phyloP scores from a whole-genome alignment of 2,329 filamentous ascomycete species.

The Dactylellina cionopaga region DNA sequence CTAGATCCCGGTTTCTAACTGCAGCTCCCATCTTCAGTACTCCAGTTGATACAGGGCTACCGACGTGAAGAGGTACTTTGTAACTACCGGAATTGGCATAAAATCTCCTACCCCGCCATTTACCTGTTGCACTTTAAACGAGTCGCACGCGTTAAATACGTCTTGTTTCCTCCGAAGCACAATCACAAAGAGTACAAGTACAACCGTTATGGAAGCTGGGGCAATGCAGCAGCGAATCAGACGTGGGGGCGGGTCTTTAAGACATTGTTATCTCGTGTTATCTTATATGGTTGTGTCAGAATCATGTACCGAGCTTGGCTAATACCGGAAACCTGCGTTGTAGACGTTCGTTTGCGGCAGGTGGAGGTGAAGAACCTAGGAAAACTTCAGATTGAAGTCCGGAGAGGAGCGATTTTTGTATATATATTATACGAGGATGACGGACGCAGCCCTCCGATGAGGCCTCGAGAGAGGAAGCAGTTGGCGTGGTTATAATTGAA shows the following conservation, averaged over 20 bases:
- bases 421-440: background rate
- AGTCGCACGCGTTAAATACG: background rate
- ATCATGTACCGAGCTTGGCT: conserved; percentile 33
- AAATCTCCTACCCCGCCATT: conserved; percentile 14
- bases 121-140: background rate
- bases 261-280: conserved; percentile 37
- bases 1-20: conserved; percentile 5
- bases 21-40: conserved; percentile 30
- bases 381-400: background rate
- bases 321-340: conserved; percentile 40
- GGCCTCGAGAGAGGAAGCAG: too few species aligned
- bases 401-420: background rate
- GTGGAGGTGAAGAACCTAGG: background rate
- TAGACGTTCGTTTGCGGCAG: conserved; percentile 22
- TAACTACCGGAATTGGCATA: conserved; percentile 24
- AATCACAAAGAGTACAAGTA: conserved; percentile 15
- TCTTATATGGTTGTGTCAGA: conserved; percentile 28
- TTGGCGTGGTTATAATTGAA: too few species aligned
- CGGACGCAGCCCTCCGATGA: conserved; percentile 23
- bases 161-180: background rate
- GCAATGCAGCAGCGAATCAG: background rate
- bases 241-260: conserved; percentile 21
- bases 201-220: conserved; percentile 12
- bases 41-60: conserved; percentile 10
- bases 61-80: background rate